These are phyloP conservation scores for Lactarius trivialis DNA, from an alignment of 768 basidiomycete species.

Conservation along the genomic window DNA sequence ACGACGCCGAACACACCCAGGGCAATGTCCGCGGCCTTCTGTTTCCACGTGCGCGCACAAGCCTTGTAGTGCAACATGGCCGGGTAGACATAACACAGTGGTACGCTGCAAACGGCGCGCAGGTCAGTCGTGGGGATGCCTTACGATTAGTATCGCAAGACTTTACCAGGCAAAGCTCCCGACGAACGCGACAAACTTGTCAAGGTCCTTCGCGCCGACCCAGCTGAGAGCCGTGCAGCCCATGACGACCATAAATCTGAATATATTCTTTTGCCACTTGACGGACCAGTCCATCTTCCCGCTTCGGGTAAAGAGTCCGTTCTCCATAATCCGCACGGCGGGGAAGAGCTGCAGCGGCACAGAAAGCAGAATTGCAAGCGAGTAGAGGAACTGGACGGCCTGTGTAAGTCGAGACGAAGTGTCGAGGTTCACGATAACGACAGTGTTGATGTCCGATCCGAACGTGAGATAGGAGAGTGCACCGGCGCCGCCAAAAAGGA, in stretches of 20 bases:
- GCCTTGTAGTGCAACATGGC: conserved; percentile 88
- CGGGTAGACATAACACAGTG: conserved; percentile 91
- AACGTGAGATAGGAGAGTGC: conserved; percentile 84
- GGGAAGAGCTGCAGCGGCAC: conserved; percentile 97
- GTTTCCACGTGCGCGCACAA: conserved; percentile 61
- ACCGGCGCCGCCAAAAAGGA: conserved; percentile 85
- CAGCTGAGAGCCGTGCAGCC: conserved; percentile 78
- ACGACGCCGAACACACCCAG: conserved; percentile 69
- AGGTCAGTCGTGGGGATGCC: not conserved
- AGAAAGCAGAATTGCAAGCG: conserved; percentile 88
- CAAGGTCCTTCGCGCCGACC: conserved; percentile 80
- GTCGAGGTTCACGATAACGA: conserved; percentile 92
- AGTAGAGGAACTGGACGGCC: conserved; percentile 82
- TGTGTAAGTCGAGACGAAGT: conserved; percentile 80
- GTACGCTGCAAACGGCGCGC: conserved; percentile 49
- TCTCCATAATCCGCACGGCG: conserved; percentile 94
- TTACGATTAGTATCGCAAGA: not conserved
- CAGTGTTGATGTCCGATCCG: conserved; percentile 81
- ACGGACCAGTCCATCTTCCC: conserved; percentile 76
- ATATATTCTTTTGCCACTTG: conserved; percentile 96
- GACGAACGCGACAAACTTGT: conserved; percentile 92
- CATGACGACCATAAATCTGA: conserved; percentile 68
- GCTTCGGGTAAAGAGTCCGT: conserved; percentile 81
- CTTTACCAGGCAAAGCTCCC: conserved; percentile 93
- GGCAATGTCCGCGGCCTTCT: conserved; percentile 62